Evolutionary conservation across 768 basidiomycete genomes (phyloP).

Genomic region (Mycena crocata): DNA sequence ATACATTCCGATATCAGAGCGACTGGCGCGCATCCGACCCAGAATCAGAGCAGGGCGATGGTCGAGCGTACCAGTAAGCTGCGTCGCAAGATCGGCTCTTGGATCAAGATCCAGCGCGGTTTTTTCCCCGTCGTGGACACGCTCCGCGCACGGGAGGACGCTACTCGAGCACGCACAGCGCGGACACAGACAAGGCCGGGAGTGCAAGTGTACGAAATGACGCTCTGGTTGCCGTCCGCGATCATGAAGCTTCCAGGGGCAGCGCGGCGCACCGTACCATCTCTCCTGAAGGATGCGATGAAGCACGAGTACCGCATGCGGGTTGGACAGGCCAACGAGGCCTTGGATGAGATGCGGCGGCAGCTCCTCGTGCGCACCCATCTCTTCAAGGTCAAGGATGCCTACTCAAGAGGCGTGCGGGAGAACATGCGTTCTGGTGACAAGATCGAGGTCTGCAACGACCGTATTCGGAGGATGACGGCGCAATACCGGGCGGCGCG

Average conservation of each 20-base stretch:
- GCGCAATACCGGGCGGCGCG: slow-evolving; percentile 34
- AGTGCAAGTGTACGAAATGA: too few species aligned
- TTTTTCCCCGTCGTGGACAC: too few species aligned
- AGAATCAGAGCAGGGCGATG: too few species aligned
- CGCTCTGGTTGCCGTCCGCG: too few species aligned
- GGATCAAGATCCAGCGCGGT: too few species aligned
- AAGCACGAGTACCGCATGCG: slow-evolving; percentile 37
- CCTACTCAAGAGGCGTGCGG: slow-evolving; percentile 31
- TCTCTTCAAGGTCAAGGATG: slow-evolving; percentile 36
- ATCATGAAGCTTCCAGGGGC: slow-evolving; percentile 15
- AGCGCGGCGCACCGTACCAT: not conserved
- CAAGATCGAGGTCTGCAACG: slow-evolving; percentile 28
- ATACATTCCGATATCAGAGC: too few species aligned
- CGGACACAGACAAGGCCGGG: too few species aligned
- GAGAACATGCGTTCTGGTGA: slow-evolving; percentile 38
- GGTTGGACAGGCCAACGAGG: slow-evolving; percentile 38
- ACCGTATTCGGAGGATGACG: slow-evolving; percentile 26
- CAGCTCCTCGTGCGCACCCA: slow-evolving; percentile 37
- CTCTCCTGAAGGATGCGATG: slow-evolving; percentile 23
- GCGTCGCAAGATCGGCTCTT: too few species aligned
- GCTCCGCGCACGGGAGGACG: too few species aligned
- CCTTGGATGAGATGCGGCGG: slow-evolving; percentile 35
- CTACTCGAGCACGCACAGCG: too few species aligned
- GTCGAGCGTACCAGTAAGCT: too few species aligned
- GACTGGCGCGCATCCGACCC: too few species aligned